These are phyloP conservation scores for Hanseniaspora guilliermondii DNA, from an alignment of 805 yeast genomes.

Conservation along the genomic window DNA sequence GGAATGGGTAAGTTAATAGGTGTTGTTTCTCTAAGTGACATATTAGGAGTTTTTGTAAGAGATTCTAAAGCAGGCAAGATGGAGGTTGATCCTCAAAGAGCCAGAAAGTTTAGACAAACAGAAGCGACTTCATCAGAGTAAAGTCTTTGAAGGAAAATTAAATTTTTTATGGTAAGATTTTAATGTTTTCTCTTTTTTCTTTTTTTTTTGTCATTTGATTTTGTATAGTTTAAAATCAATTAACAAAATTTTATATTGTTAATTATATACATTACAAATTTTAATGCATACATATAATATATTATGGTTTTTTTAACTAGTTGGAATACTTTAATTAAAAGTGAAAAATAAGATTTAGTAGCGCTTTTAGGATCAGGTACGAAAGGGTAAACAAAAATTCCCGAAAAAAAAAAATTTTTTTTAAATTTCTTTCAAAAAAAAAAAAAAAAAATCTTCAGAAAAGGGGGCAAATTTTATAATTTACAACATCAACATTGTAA, in stretches of 20 bases:
- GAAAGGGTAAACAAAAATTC: too few species aligned
- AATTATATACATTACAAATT: not conserved
- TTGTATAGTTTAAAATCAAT: too few species aligned
- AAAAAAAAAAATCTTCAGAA: too few species aligned
- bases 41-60: slow-evolving; percentile 67
- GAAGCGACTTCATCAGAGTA: not conserved
- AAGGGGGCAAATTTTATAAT: too few species aligned
- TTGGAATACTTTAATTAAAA: too few species aligned
- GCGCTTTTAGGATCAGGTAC: too few species aligned
- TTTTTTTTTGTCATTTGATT: not conserved
- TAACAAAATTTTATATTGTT: not conserved
- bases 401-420: not conserved
- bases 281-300: too few species aligned
- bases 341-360: too few species aligned
- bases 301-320: too few species aligned
- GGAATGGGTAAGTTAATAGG: slow-evolving; percentile 72
- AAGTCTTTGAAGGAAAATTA: not conserved
- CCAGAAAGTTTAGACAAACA: slow-evolving; percentile 61
- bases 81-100: slow-evolving; percentile 66
- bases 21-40: slow-evolving; percentile 84
- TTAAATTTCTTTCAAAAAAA: too few species aligned
- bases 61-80: slow-evolving; percentile 45
- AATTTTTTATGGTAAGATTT: too few species aligned
- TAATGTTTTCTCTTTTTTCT: not conserved
- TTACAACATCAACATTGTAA: too few species aligned